phyloP scores from a whole-genome alignment of 495 filamentous ascomycete species.

The Talaromyces liani region DNA sequence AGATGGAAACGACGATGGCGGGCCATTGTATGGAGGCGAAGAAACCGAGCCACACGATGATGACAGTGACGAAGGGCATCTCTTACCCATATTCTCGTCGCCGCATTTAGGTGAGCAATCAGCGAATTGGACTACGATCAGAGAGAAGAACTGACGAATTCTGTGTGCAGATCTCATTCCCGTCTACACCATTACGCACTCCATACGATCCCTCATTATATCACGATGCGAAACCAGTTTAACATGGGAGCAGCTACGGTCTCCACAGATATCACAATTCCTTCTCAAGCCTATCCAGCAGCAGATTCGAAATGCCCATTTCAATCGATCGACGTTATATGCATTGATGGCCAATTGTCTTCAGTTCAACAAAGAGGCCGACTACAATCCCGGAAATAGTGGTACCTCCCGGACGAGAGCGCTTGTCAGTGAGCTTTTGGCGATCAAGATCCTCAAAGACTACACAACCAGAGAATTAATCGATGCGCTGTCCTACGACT shows the following conservation, averaged over 20 bases:
- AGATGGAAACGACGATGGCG: slow-evolving; percentile 17
- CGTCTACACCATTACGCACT: slow-evolving; percentile 83
- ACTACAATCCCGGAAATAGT: slow-evolving; percentile 71
- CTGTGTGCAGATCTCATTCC: slow-evolving; percentile 58
- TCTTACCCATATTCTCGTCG: slow-evolving; percentile 79
- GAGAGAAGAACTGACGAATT: not conserved
- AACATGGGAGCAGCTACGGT: slow-evolving; percentile 92
- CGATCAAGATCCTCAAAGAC: slow-evolving; percentile 82
- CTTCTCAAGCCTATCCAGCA: slow-evolving; percentile 86
- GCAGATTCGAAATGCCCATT: slow-evolving; percentile 69
- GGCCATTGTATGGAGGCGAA: slow-evolving; percentile 40
- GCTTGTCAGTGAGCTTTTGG: slow-evolving; percentile 84
- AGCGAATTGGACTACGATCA: not conserved
- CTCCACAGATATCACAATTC: slow-evolving; percentile 92
- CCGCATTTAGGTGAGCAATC: slow-evolving; percentile 59
- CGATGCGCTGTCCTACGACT: slow-evolving; percentile 90
- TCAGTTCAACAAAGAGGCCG: slow-evolving; percentile 83
- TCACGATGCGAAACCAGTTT: slow-evolving; percentile 82
- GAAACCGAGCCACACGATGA: slow-evolving; percentile 32
- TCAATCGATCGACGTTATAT: slow-evolving; percentile 79
- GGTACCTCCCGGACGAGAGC: slow-evolving; percentile 76
- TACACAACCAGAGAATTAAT: slow-evolving; percentile 81
- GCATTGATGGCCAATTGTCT: slow-evolving; percentile 87
- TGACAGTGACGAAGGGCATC: slow-evolving; percentile 53
- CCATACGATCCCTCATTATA: slow-evolving; percentile 73